Evolutionary conservation across 2,329 filamentous ascomycete genomes (phyloP).

Genomic region (Sporothrix globosa): DNA sequence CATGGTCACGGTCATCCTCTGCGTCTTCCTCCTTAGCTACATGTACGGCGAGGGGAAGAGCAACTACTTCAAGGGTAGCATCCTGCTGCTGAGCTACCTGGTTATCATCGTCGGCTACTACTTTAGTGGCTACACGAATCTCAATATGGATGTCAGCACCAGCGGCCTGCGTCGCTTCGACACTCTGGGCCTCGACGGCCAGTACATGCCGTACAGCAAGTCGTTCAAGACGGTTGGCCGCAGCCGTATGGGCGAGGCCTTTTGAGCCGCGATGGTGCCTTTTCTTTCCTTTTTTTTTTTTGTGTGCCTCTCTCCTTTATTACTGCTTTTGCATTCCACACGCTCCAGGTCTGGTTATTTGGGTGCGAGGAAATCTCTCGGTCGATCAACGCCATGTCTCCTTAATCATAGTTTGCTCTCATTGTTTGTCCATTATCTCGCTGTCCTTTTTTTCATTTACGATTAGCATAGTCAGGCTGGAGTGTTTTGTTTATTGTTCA

Average conservation of each 20-base stretch:
- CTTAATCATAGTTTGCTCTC: neutral
- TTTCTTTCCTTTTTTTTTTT: neutral
- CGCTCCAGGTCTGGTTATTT: conserved; percentile 4
- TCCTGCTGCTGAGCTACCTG: conserved; percentile 87
- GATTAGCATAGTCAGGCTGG: conserved; percentile 8
- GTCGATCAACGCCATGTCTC: conserved; percentile 1
- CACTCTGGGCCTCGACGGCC: conserved; percentile 54
- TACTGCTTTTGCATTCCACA: neutral
- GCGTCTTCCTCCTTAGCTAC: conserved; percentile 94
- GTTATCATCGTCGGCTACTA: conserved; percentile 93
- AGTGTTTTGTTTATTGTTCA: neutral
- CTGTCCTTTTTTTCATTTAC: neutral
- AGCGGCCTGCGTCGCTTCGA: conserved; percentile 55
- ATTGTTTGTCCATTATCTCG: neutral
- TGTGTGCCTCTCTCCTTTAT: neutral
- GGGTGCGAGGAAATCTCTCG: neutral
- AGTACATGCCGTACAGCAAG: conserved; percentile 49
- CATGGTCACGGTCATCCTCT: conserved; percentile 95
- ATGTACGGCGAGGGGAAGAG: conserved; percentile 99
- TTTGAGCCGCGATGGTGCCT: conserved; percentile 29
- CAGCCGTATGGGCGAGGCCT: conserved; percentile 47
- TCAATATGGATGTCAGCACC: conserved; percentile 47
- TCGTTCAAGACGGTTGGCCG: conserved; percentile 57
- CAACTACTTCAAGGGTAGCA: conserved; percentile 99
- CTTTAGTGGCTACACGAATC: conserved; percentile 65